Conservation (phyloP, 2,329 filamentous ascomycete species). For the Daldinia sp. region DNA sequence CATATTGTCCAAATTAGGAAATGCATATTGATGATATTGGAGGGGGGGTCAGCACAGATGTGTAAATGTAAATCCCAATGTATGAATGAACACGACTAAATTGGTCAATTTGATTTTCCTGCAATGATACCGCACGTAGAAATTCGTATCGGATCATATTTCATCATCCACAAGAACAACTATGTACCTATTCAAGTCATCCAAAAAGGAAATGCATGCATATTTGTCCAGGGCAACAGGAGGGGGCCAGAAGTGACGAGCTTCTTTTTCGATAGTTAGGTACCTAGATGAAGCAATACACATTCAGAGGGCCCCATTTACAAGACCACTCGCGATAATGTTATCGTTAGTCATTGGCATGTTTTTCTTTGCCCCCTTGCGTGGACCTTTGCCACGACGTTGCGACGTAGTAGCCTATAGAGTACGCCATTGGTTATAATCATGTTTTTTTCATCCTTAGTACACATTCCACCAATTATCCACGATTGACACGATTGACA, state of each 20-base stretch:
- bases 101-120: slow-evolving; percentile 13
- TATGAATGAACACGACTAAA: slow-evolving; percentile 16
- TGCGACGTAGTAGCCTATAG: slow-evolving; percentile 10
- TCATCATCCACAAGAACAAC: not conserved
- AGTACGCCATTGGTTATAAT: slow-evolving; percentile 20
- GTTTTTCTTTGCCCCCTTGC: slow-evolving; percentile 24
- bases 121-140: not conserved
- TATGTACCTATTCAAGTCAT: not conserved
- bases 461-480: slow-evolving; percentile 25
- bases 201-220: slow-evolving; percentile 2
- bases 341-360: slow-evolving; percentile 25
- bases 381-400: slow-evolving; percentile 24
- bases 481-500: not conserved
- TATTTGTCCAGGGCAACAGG: not conserved
- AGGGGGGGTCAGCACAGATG: slow-evolving; percentile 30
- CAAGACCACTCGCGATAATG: slow-evolving; percentile 7
- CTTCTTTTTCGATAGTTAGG: not conserved
- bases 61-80: slow-evolving; percentile 28
- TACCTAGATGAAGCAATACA: not conserved
- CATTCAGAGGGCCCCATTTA: not conserved
- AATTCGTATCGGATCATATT: slow-evolving; percentile 1
- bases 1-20: slow-evolving; percentile 40
- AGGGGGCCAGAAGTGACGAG: slow-evolving; percentile 6
- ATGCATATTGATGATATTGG: slow-evolving; percentile 33
- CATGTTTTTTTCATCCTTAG: slow-evolving; percentile 15